A percentile compares a stretch with the other conserved stretches of the same genome.
phyloP scores from a whole-genome alignment of 2,329 filamentous ascomycete genomes.

The Neoascochyta sp. region DNA sequence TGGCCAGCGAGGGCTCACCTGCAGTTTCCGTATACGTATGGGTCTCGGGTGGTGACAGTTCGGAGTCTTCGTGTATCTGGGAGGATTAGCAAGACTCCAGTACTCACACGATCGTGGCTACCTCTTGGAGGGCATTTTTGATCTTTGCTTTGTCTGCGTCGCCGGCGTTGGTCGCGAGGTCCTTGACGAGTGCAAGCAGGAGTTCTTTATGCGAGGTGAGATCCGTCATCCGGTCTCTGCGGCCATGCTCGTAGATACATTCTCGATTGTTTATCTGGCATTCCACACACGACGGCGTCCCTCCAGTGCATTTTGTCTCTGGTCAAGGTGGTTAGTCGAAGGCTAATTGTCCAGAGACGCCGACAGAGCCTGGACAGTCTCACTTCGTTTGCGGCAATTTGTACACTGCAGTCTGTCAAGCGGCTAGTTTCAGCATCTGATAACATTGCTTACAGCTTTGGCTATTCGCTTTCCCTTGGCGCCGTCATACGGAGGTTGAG shows the following conservation, averaged over 20 bases:
- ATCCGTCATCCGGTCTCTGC: conserved; percentile 1
- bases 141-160: not conserved
- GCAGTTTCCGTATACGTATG: not conserved
- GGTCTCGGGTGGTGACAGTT: not conserved
- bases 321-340: no score
- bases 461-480: not conserved
- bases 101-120: no score
- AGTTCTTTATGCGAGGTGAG: conserved; percentile 1
- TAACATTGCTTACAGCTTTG: conserved; percentile 1
- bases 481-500: not conserved
- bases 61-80: no score
- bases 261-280: not conserved
- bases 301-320: conserved; percentile 2
- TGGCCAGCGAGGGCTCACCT: no score
- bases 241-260: conserved; percentile 1
- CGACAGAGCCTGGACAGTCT: no score
- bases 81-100: no score
- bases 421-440: not conserved
- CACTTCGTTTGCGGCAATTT: conserved; percentile 1
- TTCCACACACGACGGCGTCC: not conserved
- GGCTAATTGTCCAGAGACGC: no score
- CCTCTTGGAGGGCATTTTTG: conserved; percentile 2
- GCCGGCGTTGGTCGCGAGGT: not conserved
- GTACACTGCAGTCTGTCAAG: conserved; percentile 1
- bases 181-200: conserved; percentile 2